Base-by-base conservation (phyloP, 805 yeast genomes). In the Saccharomycopsis sp. region DNA sequence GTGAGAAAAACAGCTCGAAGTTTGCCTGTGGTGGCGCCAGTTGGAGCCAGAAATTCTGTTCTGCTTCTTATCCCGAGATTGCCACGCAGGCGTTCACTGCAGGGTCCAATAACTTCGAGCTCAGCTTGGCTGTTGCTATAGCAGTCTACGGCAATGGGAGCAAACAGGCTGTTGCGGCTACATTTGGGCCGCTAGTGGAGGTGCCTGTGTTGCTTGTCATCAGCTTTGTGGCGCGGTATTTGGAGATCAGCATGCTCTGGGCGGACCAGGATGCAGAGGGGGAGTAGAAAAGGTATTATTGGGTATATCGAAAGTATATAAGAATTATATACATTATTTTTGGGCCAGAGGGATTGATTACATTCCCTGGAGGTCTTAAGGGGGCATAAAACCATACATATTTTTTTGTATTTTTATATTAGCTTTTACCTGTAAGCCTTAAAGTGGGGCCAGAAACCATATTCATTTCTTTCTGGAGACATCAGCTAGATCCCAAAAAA, bases 101-200 rank as follows among this genome's bases (percentile, higher is more conserved):
- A 14, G 79, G 84, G 1, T 77, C 82, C 3, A 81, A 81, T 64
- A 81, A 81, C 64, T 81, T 81, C 63, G 85, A 81, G 65, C 70
- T 81, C 50, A 78, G 82, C 57, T 68, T 81, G 41, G 83, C 85
- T 2, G 75, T 81, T 18, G 79, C 83, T 1, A 75, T 78, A 4
- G 73, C 83, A 0, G 62, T 79, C 12, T 81, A 79, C 67, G 85
- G 85, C 0, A 68, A 73, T 24, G 79, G 77, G 1, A 75, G 81
- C 57, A 73, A 77, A 54, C 77, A 80, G 64, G 77, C 84, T 1
- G 73, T 81, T 48, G 85, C 86, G 2, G 79, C 85, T 1, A 80
- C 85, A 0, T 78, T 81, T 65, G 85, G 85, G 1, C 85, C 85
- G 0, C 69, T 81, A 41, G 64, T 81, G n/a, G 86, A 81, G 62